Evolutionary conservation across 2,329 filamentous ascomycete species (phyloP), one percentile per base, ranked within the genome.

Genomic region (Bimuria novae-zelandiae): DNA sequence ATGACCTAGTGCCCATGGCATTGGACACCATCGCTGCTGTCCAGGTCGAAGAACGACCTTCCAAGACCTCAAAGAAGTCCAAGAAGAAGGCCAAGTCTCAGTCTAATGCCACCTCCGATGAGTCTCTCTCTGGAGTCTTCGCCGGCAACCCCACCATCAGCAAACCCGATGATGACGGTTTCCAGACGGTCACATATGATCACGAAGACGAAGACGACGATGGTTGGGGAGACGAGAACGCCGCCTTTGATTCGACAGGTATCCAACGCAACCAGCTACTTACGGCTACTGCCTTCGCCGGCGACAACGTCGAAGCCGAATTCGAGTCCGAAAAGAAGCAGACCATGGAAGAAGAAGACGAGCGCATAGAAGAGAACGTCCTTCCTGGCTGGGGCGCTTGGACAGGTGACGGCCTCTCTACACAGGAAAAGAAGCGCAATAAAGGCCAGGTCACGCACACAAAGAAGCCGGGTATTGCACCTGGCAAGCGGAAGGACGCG

Each of bases 351-450:
- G 89, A 90, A 16, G 92, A 97, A 72, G 91, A 89, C 68, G 89
- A 94, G 74, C 79, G 90, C 51, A 77, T 92, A 25, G 36, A 32
- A 12, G 91, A 93, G 70, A 89, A 88, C 60, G 89, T 89, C n/a
- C 81, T 99, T 5, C 92, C 92, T 0, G 94, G 94, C 40, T 99
- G 94, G 94, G 94, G 94, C 60, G 87, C 82, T 66, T 97, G 94
- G 94, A 84, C 89, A 4, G 94, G 94, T 57, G 86, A 89, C 14
- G 93, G 92, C 16, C 80, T 97, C 58, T 88, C 85, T 72, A 87
- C 85, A 62, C 81, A 84, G 73, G 85, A 85, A n/a, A n/a, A n/a
- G 68, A 77, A 82, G 62, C 86, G 88, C 65, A 63, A 70, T 27
- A 68, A 70, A 23, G 73, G 77, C 49, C 72, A 84, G 16, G 85